Evolutionary conservation across 2,329 filamentous ascomycete species (phyloP), one percentile per base, ranked within the genome.

Genomic region (Akanthomyces dipterigenus): DNA sequence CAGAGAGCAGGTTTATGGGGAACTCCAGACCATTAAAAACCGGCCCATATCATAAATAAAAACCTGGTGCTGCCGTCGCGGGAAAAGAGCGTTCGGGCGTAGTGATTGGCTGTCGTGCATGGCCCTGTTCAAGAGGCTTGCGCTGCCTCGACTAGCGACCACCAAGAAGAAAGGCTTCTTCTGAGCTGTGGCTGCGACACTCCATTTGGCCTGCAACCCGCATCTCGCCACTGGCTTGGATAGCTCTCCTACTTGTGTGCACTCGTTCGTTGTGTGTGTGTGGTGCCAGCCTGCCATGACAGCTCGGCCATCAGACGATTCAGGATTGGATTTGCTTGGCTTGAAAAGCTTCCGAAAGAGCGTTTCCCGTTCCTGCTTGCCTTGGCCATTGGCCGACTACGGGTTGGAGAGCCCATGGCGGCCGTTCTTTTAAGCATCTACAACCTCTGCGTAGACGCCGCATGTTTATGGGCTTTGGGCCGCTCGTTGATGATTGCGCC

Each of bases 31-130:
- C n/a, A n/a, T n/a, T 12, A 26, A 46, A 46, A 46, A 46, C 8
- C 20, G 43, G 22, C 43, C 22, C 43, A 34, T 34, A 34, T 34
- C 31, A 9, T 5, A 34, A n/a, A n/a, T n/a, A n/a, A n/a, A 11
- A 9, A 34, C 31, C 34, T 54, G 34, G 7, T 50, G 46, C 26
- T 38, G 20, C 20, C 40, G 55, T 56, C 43, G 43, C 31, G 31
- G 55, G 16, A 48, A 49, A 40, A 24, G 43, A 36, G 55, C 43
- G 55, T 48, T 26, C 43, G 28, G n/a, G 55, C 43, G 43, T 22
- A 31, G 22, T 57, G 55, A 57, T 57, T 57, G 55, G 55, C 43
- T 22, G 55, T n/a, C 14, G n/a, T n/a, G n/a, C n/a, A 22, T 18
- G 26, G 28, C 26, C 54, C 54, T 57, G 42, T 48, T 38, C 38